These are phyloP conservation scores for Collybia sp. DNA, from an alignment of 768 basidiomycete genomes.

Conservation along the genomic window DNA sequence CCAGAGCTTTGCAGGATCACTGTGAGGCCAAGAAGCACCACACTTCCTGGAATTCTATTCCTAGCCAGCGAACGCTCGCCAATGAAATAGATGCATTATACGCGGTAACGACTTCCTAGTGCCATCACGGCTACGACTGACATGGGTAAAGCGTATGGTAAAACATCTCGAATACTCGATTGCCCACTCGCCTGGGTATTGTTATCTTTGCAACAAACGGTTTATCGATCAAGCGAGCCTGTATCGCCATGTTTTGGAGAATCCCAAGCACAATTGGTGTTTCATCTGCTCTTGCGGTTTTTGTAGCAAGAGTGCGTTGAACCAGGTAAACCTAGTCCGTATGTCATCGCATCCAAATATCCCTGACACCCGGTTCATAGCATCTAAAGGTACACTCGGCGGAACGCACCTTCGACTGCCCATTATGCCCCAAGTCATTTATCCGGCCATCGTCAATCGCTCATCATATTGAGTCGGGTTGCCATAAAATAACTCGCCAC, in stretches of 20 bases:
- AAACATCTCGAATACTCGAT: neutral
- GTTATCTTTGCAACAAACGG: slow-evolving; percentile 14
- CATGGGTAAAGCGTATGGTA: neutral
- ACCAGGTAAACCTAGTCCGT: slow-evolving; percentile 8
- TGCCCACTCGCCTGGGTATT: too few relatives aligned
- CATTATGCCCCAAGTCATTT: slow-evolving; percentile 26
- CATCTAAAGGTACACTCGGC: slow-evolving; percentile 21
- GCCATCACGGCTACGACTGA: neutral
- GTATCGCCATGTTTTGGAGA: slow-evolving; percentile 14
- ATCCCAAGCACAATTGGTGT: slow-evolving; percentile 27
- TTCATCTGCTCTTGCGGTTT: slow-evolving; percentile 27
- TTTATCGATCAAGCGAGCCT: slow-evolving; percentile 14
- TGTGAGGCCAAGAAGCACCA: too few relatives aligned
- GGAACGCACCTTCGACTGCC: slow-evolving; percentile 21
- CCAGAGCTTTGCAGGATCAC: too few relatives aligned
- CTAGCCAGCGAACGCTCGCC: neutral
- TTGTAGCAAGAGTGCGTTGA: slow-evolving; percentile 10
- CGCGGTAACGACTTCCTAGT: neutral
- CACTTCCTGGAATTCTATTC: too few relatives aligned
- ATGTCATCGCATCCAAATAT: neutral
- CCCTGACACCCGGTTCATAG: slow-evolving; percentile 3
- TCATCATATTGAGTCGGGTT: slow-evolving; percentile 36
- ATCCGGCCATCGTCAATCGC: slow-evolving; percentile 31
- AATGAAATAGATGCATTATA: neutral
- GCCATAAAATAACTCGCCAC: slow-evolving; percentile 27